Evolutionary conservation across 2,329 filamentous ascomycete genomes (phyloP), one percentile per base, ranked within the genome.

Genomic region (Botrytis squamosa): DNA sequence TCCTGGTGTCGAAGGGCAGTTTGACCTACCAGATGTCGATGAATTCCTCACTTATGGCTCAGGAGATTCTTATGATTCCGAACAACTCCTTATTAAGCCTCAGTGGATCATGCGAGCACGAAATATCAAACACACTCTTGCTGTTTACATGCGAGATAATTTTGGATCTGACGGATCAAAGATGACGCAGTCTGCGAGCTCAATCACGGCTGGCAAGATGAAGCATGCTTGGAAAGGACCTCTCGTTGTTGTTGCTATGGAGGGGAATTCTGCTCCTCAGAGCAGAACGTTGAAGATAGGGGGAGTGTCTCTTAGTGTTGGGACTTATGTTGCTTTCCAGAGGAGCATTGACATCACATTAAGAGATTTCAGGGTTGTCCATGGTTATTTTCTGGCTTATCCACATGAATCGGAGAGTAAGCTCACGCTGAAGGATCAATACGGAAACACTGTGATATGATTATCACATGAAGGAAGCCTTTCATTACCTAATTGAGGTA

Each of bases 311-410:
- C 1, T 70, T 60, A 7, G 7, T 22, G 3, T 16, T 33, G 3
- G 38, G 3, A 12, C 36, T 8, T n/a, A 4, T 62, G 8, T 36
- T 62, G 22, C 20, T 33, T 70, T 62, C n/a, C 55, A n/a, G 2
- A 46, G 16, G 42, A 46, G 55, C 40, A 46, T 25, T 20, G 68
- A 70, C 46, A 22, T 70, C 4, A 62, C 40, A 14, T 62, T 70
- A 42, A 70, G 16, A 36, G 68, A 70, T 33, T 62, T 70, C 20
- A 70, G 40, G 40, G 36, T 70, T 46, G 20, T 70, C n/a, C 42
- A 46, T 70, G 68, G 62, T 46, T 70, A 62, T n/a, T 70, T 70
- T 25, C 44, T 70, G 29, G 55, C 55, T 33, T 62, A 70, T 46
- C 52, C 40, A 22, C 36, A 62, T 20, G 55, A 29, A 40, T 38